phyloP scores from a whole-genome alignment of 306 rosid species.

The Datisca glomerata region DNA sequence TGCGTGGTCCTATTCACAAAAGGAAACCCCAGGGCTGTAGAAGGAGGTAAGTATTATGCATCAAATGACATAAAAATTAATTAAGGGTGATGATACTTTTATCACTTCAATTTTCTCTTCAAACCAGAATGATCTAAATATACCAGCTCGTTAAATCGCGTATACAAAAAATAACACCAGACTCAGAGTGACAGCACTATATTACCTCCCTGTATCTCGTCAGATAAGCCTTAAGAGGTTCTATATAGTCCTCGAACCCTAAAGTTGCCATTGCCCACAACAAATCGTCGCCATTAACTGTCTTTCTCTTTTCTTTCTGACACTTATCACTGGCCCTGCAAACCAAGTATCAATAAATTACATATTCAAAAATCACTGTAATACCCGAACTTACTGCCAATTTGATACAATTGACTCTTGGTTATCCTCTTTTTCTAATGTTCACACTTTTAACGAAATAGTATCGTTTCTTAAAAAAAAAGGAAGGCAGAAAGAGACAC shows the following conservation, averaged over 20 bases:
- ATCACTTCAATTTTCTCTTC: no score
- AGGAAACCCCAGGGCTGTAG: not conserved
- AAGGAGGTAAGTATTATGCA: not conserved
- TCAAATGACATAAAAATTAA: not conserved
- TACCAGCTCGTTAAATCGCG: no score
- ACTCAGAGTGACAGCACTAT: not conserved
- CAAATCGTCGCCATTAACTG: constrained; percentile 89
- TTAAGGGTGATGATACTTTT: no score
- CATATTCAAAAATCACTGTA: not conserved
- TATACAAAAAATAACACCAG: not conserved
- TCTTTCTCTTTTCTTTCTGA: constrained; percentile 92
- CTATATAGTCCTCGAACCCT: constrained; percentile 85
- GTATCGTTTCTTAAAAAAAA: no score
- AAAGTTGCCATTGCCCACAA: constrained; percentile 88
- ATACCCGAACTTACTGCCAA: not conserved
- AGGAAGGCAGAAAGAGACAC: not conserved
- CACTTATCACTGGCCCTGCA: constrained; percentile 90
- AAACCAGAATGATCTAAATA: no score
- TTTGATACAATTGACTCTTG: no score
- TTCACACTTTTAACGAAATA: no score
- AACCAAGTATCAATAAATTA: no score
- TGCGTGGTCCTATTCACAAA: not conserved
- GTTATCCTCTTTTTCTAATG: no score
- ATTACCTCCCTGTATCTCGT: constrained; percentile 79
- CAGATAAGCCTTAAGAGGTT: constrained; percentile 87